Evolutionary conservation across 108 stramenopile species (phyloP).

Genomic region (Epipyxis sp.): DNA sequence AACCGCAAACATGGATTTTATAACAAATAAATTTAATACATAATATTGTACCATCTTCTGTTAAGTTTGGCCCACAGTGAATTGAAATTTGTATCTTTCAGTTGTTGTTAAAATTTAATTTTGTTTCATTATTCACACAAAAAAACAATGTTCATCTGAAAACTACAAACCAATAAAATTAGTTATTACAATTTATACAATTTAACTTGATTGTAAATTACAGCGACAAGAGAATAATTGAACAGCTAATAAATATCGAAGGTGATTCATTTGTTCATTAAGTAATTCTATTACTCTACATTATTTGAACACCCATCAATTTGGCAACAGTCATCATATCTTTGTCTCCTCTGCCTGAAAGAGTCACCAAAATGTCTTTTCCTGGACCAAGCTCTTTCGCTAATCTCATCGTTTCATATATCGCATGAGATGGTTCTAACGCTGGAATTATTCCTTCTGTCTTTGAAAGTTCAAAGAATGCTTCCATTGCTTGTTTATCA

Average conservation of each 20-base stretch:
- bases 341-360: constrained; percentile 95
- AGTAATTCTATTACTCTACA: not conserved
- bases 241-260: not conserved
- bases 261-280: not conserved
- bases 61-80: not conserved
- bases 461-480: constrained; percentile 77
- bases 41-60: not conserved
- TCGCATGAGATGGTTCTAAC: constrained; percentile 85
- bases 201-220: not conserved
- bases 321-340: constrained; percentile 90
- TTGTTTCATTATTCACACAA: not conserved
- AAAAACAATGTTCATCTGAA: not conserved
- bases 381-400: constrained; percentile 79
- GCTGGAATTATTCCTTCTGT: constrained; percentile 95
- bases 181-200: not conserved
- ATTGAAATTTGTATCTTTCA: not conserved
- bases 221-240: too few relatives aligned
- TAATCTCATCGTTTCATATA: constrained; percentile 78
- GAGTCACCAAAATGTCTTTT: constrained; percentile 82
- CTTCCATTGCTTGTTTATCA: constrained; percentile 84
- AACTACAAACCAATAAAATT: not conserved
- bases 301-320: constrained; percentile 84
- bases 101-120: not conserved
- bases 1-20: not conserved
- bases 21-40: not conserved